Percentiles rank a stretch among this genome's conserved stretches.
Evolutionary conservation across 75 land plant species (phyloP).

Genomic region (Picea sitchensis): DNA sequence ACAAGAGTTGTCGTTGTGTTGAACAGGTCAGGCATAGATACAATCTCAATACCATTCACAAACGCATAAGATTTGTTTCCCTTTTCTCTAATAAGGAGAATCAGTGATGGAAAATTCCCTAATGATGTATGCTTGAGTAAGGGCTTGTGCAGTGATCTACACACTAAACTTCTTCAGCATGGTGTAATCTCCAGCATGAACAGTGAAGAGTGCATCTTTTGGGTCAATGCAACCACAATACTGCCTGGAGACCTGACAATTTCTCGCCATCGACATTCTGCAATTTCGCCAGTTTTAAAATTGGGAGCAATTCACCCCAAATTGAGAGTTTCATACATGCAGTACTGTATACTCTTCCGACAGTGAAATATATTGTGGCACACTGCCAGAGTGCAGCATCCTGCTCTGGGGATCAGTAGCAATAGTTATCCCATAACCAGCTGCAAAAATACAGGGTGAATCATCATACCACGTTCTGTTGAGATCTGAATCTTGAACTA

Average conservation of each 20-base stretch:
- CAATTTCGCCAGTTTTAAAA: background rate
- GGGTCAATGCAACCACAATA: background rate
- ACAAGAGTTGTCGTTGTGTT: constrained; percentile 17
- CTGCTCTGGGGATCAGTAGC: background rate
- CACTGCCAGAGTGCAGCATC: background rate
- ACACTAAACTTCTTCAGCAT: constrained; percentile 55
- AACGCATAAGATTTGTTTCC: constrained; percentile 33
- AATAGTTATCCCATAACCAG: constrained; percentile 39
- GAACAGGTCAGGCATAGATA: constrained; percentile 52
- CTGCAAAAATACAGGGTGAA: constrained; percentile 39
- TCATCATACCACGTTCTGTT: constrained; percentile 64
- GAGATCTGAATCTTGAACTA: constrained; percentile 50
- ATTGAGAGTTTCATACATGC: constrained; percentile 25
- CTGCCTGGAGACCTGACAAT: background rate
- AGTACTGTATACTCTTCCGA: constrained; percentile 48
- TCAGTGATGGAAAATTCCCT: constrained; percentile 67
- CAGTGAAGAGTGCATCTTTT: too few species aligned
- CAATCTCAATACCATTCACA: constrained; percentile 74
- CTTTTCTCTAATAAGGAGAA: constrained; percentile 33
- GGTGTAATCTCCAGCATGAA: background rate
- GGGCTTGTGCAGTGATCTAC: constrained; percentile 27
- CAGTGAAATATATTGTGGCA: constrained; percentile 64
- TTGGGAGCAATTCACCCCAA: background rate
- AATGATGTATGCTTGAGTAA: constrained; percentile 39
- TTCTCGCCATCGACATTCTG: background rate